phyloP scores from a whole-genome alignment of 2,329 filamentous ascomycete genomes.

The Colletotrichum chlorophyti region DNA sequence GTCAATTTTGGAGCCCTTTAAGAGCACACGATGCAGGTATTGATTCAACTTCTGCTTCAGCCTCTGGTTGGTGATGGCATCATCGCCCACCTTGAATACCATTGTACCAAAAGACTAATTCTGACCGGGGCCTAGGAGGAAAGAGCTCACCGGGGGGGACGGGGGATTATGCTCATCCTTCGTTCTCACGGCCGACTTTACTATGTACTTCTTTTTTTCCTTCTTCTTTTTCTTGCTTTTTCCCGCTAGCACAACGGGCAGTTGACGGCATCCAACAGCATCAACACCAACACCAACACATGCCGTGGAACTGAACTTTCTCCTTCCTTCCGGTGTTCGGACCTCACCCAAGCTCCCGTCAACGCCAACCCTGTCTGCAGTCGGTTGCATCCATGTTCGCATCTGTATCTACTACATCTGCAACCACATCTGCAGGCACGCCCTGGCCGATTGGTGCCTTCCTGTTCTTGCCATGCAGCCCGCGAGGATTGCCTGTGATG shows the following conservation, averaged over 20 bases:
- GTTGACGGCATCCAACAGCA: conserved; percentile 5
- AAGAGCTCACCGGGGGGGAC: too few relatives aligned
- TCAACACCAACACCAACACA: not conserved
- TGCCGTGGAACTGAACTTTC: not conserved
- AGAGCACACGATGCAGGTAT: not conserved
- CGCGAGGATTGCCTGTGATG: not conserved
- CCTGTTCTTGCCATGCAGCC: not conserved
- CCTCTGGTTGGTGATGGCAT: conserved; percentile 13
- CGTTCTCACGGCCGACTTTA: not conserved
- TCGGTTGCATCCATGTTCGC: not conserved
- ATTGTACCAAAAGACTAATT: too few relatives aligned
- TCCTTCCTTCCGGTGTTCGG: too few relatives aligned
- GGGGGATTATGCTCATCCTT: too few relatives aligned
- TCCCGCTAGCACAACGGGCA: conserved; percentile 14
- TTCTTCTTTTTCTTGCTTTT: conserved; percentile 19
- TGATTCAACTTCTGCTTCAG: not conserved
- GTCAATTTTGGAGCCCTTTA: not conserved
- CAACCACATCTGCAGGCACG: not conserved
- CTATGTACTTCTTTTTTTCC: too few relatives aligned
- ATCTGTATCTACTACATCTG: not conserved
- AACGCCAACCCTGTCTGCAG: not conserved
- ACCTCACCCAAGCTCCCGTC: not conserved
- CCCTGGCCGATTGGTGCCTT: conserved; percentile 3
- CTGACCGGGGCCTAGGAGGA: too few relatives aligned
- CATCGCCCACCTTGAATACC: not conserved